These are phyloP conservation scores for Madurella fahalii DNA, from an alignment of 2,329 filamentous ascomycete species.

Conservation along the genomic window DNA sequence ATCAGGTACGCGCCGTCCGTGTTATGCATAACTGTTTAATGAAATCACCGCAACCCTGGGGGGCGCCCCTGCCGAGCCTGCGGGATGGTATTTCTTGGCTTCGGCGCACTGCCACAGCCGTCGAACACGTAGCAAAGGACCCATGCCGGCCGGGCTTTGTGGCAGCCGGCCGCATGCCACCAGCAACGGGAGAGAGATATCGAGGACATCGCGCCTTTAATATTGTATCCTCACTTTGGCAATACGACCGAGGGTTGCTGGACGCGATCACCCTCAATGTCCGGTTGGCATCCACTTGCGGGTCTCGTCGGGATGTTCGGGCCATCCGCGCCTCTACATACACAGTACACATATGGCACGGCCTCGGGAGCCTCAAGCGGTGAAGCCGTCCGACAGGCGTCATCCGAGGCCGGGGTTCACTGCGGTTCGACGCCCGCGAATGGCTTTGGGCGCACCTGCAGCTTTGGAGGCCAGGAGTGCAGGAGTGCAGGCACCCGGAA, in stretches of 20 bases:
- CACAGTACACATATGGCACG: not conserved
- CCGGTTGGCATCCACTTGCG: not conserved
- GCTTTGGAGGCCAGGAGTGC: slow-evolving; percentile 2
- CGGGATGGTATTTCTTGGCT: slow-evolving; percentile 7
- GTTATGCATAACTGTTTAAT: slow-evolving; percentile 22
- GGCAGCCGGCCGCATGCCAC: slow-evolving; percentile 6
- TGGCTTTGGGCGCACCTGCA: slow-evolving; percentile 14
- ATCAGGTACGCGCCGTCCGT: slow-evolving; percentile 17
- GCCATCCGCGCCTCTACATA: not conserved
- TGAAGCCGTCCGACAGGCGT: slow-evolving; percentile 10
- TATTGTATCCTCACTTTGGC: not conserved
- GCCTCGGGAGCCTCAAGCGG: not conserved
- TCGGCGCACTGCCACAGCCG: slow-evolving; percentile 14
- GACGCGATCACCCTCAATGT: too few species aligned
- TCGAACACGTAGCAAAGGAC: slow-evolving; percentile 21
- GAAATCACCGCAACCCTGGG: slow-evolving; percentile 10
- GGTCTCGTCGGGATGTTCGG: not conserved
- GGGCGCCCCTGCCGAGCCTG: slow-evolving; percentile 12
- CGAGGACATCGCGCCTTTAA: not conserved
- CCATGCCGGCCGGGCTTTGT: slow-evolving; percentile 3
- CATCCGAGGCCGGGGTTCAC: slow-evolving; percentile 2
- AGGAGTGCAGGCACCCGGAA: not conserved
- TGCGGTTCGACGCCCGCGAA: slow-evolving; percentile 19
- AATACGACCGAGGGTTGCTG: too few species aligned
- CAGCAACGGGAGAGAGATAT: not conserved